Conservation (phyloP, 371 early-diverging fungal genomes). For the Entomophthora muscae region DNA sequence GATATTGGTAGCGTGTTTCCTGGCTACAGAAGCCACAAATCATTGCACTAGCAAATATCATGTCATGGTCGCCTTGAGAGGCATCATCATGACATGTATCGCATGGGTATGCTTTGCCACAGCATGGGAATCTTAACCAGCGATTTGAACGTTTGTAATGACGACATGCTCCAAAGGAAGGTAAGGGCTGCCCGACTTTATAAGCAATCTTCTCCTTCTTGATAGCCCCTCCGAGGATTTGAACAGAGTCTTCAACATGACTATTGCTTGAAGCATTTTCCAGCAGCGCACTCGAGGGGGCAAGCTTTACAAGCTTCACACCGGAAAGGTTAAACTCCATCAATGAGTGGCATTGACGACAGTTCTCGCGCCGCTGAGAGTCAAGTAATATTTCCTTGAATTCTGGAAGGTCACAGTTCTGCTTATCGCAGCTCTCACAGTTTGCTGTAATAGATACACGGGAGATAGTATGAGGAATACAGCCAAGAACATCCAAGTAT, state of each 20-base stretch:
- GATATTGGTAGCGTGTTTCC: slow-evolving; percentile 59
- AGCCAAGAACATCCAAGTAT: neutral
- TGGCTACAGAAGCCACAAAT: slow-evolving; percentile 85
- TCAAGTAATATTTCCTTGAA: neutral
- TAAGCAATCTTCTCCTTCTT: neutral
- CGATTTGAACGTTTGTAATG: slow-evolving; percentile 21
- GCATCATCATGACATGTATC: slow-evolving; percentile 75
- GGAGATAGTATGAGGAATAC: neutral
- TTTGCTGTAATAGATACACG: neutral
- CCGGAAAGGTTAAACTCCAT: neutral
- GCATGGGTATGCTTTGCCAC: slow-evolving; percentile 74
- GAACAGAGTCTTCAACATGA: neutral
- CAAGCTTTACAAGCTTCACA: neutral
- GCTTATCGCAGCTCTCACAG: neutral
- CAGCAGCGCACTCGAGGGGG: neutral
- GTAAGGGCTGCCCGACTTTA: slow-evolving; percentile 12
- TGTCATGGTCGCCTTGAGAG: neutral
- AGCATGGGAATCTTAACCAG: slow-evolving; percentile 93
- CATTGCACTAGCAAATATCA: slow-evolving; percentile 42
- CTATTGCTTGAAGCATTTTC: neutral
- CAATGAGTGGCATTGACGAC: neutral
- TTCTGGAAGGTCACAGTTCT: neutral
- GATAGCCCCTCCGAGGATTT: neutral
- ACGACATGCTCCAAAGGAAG: slow-evolving; percentile 2
- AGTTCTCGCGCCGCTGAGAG: neutral